Evolutionary conservation across 352 stramenopile species (phyloP), one percentile per base, ranked within the genome.

Genomic region (Thalassiosira sp.): DNA sequence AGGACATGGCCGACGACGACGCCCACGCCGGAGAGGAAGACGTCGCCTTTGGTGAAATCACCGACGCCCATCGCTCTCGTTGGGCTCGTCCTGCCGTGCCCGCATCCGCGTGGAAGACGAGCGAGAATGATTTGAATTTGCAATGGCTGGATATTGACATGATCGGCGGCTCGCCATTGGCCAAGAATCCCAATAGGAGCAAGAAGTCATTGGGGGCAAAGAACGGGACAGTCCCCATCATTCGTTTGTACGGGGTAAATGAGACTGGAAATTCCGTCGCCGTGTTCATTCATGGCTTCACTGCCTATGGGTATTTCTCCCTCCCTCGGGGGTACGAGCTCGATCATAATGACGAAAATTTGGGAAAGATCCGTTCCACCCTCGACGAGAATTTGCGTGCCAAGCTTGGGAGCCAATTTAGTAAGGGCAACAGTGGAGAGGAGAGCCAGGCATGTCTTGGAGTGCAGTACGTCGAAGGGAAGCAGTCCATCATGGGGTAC

Each of bases 141-240:
- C 96, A 99, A 86, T 99, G 97, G 96, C 94, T 99, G 52, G 97
- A 99, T 76, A 97, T 99, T 61, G 97, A 99, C 85, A 98, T 99
- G 93, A 97, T 98, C 52, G 89, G 95, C 16, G 96, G 95, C 1
- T 60, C 89, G 28, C 94, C 95, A 10, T 88, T 98, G 7, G 28
- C 78, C 0, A 57, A 71, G 18, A 98, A 98, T 83, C 95, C 96
- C 5, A 95, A 95, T 20, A 76, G 92, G 31, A 69, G 62, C 0
- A 88, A 95, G 8, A 90, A 90, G 0, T 60, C 88, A 0, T 48
- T 85, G 3, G 84, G 87, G 10, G 49, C 74, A 1, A 67, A 20
- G 0, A 64, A 76, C 74, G 43, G 79, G 27, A 62, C 79, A n/a
- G 92, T 96, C 6, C 95, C 95, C 16, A 94, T 99, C 46, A 97